These are phyloP conservation scores for Phytophthora boehmeriae DNA, from an alignment of 352 stramenopile species.

Conservation along the genomic window DNA sequence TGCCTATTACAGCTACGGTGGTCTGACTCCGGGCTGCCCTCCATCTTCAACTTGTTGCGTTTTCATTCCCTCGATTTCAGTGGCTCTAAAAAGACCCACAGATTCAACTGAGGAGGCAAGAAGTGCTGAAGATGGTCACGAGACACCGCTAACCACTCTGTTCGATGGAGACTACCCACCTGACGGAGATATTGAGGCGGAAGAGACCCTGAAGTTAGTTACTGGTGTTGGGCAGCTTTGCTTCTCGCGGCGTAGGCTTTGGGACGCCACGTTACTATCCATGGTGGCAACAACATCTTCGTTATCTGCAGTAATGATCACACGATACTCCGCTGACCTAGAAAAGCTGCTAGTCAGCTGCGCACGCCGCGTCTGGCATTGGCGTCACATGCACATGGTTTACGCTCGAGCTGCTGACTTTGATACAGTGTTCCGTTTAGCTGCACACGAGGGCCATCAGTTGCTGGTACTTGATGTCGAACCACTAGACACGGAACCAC, in stretches of 20 bases:
- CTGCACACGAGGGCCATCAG: slow-evolving; percentile 55
- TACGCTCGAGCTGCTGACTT: slow-evolving; percentile 42
- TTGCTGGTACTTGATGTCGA: slow-evolving; percentile 65
- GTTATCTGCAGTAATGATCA: slow-evolving; percentile 50
- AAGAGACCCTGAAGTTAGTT: slow-evolving; percentile 22
- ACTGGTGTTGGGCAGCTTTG: slow-evolving; percentile 16
- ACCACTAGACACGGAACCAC: slow-evolving; percentile 38
- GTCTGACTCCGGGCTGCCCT: slow-evolving; percentile 27
- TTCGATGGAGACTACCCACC: slow-evolving; percentile 20
- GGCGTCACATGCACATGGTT: slow-evolving; percentile 51
- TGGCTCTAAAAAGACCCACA: slow-evolving; percentile 17
- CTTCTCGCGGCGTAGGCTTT: slow-evolving; percentile 54
- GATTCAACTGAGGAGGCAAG: background rate
- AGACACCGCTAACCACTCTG: slow-evolving; percentile 18
- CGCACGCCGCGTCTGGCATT: slow-evolving; percentile 46
- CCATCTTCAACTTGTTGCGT: slow-evolving; percentile 26
- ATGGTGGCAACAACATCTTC: slow-evolving; percentile 26
- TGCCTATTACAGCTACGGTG: slow-evolving; percentile 26
- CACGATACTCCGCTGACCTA: slow-evolving; percentile 41
- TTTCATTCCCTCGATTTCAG: slow-evolving; percentile 27
- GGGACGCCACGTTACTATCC: slow-evolving; percentile 49
- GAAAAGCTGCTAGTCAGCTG: slow-evolving; percentile 53
- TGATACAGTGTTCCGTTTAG: slow-evolving; percentile 29
- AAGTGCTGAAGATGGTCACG: background rate
- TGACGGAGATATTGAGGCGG: background rate